phyloP scores from a whole-genome alignment of 2,329 filamentous ascomycete genomes.

The Stagonosporopsis cucurbitacearum region DNA sequence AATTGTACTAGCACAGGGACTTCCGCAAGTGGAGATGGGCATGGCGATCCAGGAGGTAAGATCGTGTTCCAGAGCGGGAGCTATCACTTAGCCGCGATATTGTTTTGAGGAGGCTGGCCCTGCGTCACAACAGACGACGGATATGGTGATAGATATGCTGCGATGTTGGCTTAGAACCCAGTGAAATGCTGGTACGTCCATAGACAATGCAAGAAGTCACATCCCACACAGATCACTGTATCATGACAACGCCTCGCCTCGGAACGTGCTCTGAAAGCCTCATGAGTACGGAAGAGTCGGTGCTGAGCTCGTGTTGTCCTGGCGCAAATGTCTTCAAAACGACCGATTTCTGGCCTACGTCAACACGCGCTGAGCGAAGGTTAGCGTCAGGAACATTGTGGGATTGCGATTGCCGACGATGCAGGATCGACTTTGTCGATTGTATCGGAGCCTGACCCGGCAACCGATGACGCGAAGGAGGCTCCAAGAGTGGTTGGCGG shows the following conservation, averaged over 20 bases:
- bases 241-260: no score
- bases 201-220: neutral
- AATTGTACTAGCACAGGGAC: conserved; percentile 10
- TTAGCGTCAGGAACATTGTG: conserved; percentile 36
- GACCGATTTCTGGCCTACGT: conserved; percentile 22
- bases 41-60: conserved; percentile 21
- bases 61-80: conserved; percentile 22
- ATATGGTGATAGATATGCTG: no score
- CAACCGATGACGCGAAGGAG: conserved; percentile 23
- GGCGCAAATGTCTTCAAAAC: neutral
- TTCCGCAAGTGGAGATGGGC: conserved; percentile 16
- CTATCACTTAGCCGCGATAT: conserved; percentile 13
- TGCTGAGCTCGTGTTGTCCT: neutral
- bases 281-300: neutral
- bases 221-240: no score
- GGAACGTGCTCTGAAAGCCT: no score
- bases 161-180: no score
- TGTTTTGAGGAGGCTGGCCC: neutral
- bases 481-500: conserved; percentile 20
- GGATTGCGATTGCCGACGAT: conserved; percentile 27
- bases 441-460: conserved; percentile 19
- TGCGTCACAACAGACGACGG: conserved; percentile 7
- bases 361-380: conserved; percentile 20
- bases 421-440: conserved; percentile 31
- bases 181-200: neutral